Conservation (phyloP, 2,329 filamentous ascomycete species). For the Talaromyces sp. region DNA sequence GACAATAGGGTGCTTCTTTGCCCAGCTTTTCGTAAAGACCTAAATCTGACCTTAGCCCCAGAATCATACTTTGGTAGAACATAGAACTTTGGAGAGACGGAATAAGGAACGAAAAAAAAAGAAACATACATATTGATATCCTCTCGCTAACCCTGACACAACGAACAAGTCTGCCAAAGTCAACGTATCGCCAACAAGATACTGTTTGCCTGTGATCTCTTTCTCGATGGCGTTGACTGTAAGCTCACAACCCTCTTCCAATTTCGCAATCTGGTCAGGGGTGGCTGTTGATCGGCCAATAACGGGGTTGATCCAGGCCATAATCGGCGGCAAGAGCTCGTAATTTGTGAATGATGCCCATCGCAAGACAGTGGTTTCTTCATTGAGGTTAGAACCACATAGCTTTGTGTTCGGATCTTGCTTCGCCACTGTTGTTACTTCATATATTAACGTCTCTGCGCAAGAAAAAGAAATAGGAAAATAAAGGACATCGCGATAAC, state of each 20-base stretch:
- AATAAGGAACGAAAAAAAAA: background rate
- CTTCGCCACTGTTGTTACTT: background rate
- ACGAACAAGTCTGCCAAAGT: constrained; percentile 3
- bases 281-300: constrained; percentile 1
- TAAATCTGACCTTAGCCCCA: background rate
- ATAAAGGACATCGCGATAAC: too few species aligned
- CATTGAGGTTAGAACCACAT: background rate
- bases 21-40: constrained; percentile 4
- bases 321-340: constrained; percentile 1
- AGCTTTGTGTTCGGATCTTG: constrained; percentile 1
- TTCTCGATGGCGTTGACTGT: constrained; percentile 2
- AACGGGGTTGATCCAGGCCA: constrained; percentile 2
- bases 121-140: constrained; percentile 4
- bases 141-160: constrained; percentile 1
- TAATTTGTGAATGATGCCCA: constrained; percentile 7
- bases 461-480: background rate
- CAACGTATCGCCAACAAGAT: constrained; percentile 1
- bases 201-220: constrained; percentile 1
- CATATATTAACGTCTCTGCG: background rate
- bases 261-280: background rate
- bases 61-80: too few species aligned
- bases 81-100: too few species aligned
- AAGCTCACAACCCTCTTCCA: constrained; percentile 1
- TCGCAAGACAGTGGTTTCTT: background rate
- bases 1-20: constrained; percentile 1